Evolutionary conservation across 305 asterid genomes (phyloP).

Genomic region (Fraxinus greggii): DNA sequence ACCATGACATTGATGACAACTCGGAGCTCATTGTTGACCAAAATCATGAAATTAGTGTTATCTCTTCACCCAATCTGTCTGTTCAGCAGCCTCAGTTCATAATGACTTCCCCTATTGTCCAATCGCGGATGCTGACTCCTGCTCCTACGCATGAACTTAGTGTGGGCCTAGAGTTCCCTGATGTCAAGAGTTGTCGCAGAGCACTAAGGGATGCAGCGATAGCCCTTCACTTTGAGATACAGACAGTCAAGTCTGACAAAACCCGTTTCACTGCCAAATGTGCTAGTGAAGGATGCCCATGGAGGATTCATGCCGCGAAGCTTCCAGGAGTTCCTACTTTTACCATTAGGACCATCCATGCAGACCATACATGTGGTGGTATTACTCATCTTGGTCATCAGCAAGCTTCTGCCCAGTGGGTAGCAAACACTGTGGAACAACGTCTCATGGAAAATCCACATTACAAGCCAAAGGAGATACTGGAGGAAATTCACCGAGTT

Average conservation of each 20-base stretch:
- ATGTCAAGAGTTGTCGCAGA: conserved; percentile 66
- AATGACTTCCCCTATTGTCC: conserved; percentile 47
- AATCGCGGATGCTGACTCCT: conserved; percentile 38
- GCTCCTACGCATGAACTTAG: conserved; percentile 46
- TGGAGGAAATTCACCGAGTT: conserved; percentile 68
- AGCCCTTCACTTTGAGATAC: conserved; percentile 69
- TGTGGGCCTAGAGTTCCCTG: conserved; percentile 73
- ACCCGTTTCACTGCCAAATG: conserved; percentile 80
- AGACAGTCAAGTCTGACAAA: conserved; percentile 71
- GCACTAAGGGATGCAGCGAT: conserved; percentile 72
- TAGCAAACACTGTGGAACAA: conserved; percentile 62
- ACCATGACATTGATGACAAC: conserved; percentile 36
- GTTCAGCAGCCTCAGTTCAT: conserved; percentile 37
- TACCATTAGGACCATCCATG: conserved; percentile 60
- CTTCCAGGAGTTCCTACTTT: conserved; percentile 71
- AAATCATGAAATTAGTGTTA: conserved; percentile 30
- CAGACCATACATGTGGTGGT: conserved; percentile 62
- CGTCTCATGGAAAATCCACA: conserved; percentile 61
- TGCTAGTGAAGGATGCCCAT: conserved; percentile 70
- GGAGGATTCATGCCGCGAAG: conserved; percentile 77
- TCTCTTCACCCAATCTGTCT: conserved; percentile 26
- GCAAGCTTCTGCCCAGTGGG: conserved; percentile 83
- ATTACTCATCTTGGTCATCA: conserved; percentile 70
- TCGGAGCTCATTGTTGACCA: conserved; percentile 42
- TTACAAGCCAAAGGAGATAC: conserved; percentile 65